Evolutionary conservation across 805 yeast genomes (phyloP).

Genomic region (Candida anglica): DNA sequence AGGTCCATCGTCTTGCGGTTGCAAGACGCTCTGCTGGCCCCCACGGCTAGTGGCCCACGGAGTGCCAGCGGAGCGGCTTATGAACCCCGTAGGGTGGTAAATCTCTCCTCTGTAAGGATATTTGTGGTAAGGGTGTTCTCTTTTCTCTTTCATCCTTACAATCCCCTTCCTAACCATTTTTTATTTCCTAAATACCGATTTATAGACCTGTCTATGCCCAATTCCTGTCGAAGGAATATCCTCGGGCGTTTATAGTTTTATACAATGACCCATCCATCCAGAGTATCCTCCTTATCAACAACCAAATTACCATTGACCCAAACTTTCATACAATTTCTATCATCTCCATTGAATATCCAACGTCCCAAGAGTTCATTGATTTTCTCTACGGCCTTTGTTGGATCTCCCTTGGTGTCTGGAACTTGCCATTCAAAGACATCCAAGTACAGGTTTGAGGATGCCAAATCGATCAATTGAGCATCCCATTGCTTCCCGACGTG

Average conservation of each 20-base stretch:
- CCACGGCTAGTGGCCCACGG: too few relatives aligned
- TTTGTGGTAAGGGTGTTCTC: too few relatives aligned
- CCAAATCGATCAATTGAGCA: constrained; percentile 70
- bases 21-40: too few relatives aligned
- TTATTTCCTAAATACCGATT: background rate
- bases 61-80: too few relatives aligned
- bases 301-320: constrained; percentile 80
- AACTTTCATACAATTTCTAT: constrained; percentile 75
- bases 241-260: too few relatives aligned
- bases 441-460: constrained; percentile 49
- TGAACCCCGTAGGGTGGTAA: too few relatives aligned
- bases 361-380: constrained; percentile 65
- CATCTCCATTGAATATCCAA: constrained; percentile 95
- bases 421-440: constrained; percentile 76
- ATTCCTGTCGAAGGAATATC: too few relatives aligned
- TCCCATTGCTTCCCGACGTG: constrained; percentile 79
- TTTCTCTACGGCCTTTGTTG: constrained; percentile 16
- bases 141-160: background rate
- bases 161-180: background rate
- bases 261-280: constrained; percentile 1
- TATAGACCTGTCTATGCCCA: too few relatives aligned
- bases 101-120: too few relatives aligned
- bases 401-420: constrained; percentile 24
- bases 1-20: too few relatives aligned
- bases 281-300: constrained; percentile 41